Base-by-base conservation (phyloP, 345 rosid genomes). In the Noccaea caerulescens region DNA sequence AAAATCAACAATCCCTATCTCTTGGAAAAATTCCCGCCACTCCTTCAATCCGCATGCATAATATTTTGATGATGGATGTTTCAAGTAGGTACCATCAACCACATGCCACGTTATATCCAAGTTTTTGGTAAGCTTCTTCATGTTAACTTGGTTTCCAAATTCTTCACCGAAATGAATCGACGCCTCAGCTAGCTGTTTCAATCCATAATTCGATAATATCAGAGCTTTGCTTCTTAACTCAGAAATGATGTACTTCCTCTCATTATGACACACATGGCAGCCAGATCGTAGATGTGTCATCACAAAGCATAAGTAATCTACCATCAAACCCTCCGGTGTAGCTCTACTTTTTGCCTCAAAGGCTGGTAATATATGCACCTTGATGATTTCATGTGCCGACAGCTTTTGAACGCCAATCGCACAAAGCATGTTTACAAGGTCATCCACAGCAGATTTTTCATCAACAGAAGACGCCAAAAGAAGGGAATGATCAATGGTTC, bases 371-470 rank as follows among this genome's bases (percentile, higher is more conserved):
- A 93, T 71, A 58, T 89, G 92, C 72, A 87, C 73, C 82, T 75
- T 91, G 47, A 86, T 69, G 71, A 93, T 89, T 71, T 91, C 98
- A 86, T 93, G 98, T 12, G 94, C 83, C 72, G 98, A 87, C 62
- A 93, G 80, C 77, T 80, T 84, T 66, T 86, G 96, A 50, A 87
- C 84, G 43, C 98, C 98, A 63, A 86, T 72, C 73, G 62, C 81
- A 66, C 70, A 84, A 68, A 93, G 92, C 86, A 91, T 85, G 75
- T 80, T 72, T 36, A 76, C 72, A 27, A 79, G 75, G 77, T 86
- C 87, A 57, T 85, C 85, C 12, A 39, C 80, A 30, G 52, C 47
- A 55, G 73, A 45, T 30, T 66, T 54, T 39, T 78, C 82, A 76
- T 69, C 49, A 37, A 60, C 57, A 27, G 81, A 72, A 62, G 62